Conservation (phyloP, 2,329 filamentous ascomycete genomes). For the Colletotrichum shisoi region DNA sequence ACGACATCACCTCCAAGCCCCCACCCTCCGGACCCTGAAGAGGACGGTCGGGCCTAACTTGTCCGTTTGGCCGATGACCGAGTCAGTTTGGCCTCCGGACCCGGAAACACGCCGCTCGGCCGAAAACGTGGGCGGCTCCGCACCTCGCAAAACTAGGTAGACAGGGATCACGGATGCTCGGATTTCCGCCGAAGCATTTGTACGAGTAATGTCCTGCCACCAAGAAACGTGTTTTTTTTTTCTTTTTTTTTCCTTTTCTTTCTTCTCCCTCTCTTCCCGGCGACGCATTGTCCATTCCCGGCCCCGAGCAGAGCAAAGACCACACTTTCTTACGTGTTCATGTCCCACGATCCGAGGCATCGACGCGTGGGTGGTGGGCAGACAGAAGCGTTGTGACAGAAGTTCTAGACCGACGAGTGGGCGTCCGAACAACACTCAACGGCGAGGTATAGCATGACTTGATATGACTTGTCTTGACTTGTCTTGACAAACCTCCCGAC, state of each 20-base stretch:
- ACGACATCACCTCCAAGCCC: no score
- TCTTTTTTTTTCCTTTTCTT: background rate
- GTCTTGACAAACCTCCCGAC: background rate
- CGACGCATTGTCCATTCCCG: background rate
- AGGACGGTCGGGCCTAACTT: background rate
- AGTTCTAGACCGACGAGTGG: background rate
- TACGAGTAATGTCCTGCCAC: slow-evolving; percentile 1
- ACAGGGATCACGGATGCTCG: background rate
- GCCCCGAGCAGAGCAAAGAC: slow-evolving; percentile 3
- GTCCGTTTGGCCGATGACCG: background rate
- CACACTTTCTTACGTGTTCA: slow-evolving; percentile 1
- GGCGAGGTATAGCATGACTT: slow-evolving; percentile 9
- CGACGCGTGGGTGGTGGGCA: background rate
- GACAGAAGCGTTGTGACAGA: background rate
- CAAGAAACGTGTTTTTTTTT: background rate
- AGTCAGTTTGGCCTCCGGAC: background rate
- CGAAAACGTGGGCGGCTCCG: background rate
- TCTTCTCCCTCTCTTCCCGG: background rate
- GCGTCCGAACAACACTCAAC: background rate
- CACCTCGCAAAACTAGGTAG: background rate
- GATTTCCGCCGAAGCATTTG: background rate
- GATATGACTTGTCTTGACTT: background rate
- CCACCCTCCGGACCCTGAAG: background rate
- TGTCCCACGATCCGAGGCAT: background rate
- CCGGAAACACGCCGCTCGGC: background rate